Percentiles rank a stretch among this genome's conserved stretches.
These are phyloP conservation scores for Cryptosporidium parvum DNA, from an alignment of 169 alveolate species.

Conservation along the genomic window DNA sequence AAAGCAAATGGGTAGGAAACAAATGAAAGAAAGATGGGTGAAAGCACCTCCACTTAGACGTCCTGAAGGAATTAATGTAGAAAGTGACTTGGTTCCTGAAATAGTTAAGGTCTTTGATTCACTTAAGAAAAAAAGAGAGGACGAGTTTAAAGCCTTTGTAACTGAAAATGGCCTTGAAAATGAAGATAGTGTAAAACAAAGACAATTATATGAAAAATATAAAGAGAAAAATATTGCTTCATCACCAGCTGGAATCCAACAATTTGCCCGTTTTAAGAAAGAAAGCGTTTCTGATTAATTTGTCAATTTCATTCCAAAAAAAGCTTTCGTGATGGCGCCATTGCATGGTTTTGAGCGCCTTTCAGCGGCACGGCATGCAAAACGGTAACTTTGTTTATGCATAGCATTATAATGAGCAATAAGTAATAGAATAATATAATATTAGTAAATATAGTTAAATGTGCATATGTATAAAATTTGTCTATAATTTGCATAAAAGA, in stretches of 20 bases:
- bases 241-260: background rate
- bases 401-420: background rate
- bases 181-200: background rate
- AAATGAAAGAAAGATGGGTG: background rate
- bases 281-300: background rate
- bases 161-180: background rate
- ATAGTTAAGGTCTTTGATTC: background rate
- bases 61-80: background rate
- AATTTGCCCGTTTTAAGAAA: conserved; percentile 1
- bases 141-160: background rate
- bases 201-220: background rate
- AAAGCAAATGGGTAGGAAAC: background rate
- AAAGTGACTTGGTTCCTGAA: background rate
- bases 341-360: background rate
- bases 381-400: background rate
- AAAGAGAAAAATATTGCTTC: background rate
- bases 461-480: background rate
- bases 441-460: background rate
- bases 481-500: background rate
- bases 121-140: background rate
- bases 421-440: background rate
- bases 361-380: conserved; percentile 3
- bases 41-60: conserved; percentile 7
- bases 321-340: conserved; percentile 5
- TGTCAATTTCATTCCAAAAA: background rate